Base-by-base conservation (phyloP, 306 rosid species). In the Cyamopsis tetragonoloba region DNA sequence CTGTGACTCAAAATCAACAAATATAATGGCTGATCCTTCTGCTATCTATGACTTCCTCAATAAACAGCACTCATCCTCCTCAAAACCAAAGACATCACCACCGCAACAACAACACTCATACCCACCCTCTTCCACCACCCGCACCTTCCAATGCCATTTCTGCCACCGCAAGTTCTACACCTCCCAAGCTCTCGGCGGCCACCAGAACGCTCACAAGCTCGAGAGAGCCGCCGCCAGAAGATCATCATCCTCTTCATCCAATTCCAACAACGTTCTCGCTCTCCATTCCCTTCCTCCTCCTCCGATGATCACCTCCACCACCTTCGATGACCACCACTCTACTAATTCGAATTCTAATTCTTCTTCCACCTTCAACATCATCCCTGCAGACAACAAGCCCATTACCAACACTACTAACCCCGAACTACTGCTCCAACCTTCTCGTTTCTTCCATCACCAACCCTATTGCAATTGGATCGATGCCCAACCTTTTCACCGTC, bases 131-230 rank as follows among this genome's bases (percentile, higher is more conserved):
- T 2, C 69, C 4, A 6, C 80, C 6, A 1, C 75, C 2, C 81
- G 86, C 6, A 58, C 77, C 1, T 90, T 90, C 64, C 77, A 71
- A 0, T 87, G 96, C 74, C 78, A 19, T 2, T 92, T 73, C 79
- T 92, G 96, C 31, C 63, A 83, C 43, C 91, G 98, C 20, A 70
- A 76, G 77, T 92, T 92, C 69, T 74, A 62, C 84, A 86, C 91
- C 10, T 89, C 96, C 0, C 98, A 92, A 71, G 98, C 98, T 4
- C 91, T 92, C 6, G 98, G 98, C 1, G 98, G 98, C 51, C 98
- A 92, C 72, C 98, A 92, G 11, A 92, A 92, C 12, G 96, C 98
- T 13, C 98, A 92, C 85, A 92, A 87, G 75, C 83, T 82, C 0
- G 98, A 92, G 48, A 59, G 98, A 55, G 96, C 98, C 2, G 91